These are phyloP conservation scores for Rubia occidens DNA, from an alignment of 305 asterid species.

Conservation along the genomic window DNA sequence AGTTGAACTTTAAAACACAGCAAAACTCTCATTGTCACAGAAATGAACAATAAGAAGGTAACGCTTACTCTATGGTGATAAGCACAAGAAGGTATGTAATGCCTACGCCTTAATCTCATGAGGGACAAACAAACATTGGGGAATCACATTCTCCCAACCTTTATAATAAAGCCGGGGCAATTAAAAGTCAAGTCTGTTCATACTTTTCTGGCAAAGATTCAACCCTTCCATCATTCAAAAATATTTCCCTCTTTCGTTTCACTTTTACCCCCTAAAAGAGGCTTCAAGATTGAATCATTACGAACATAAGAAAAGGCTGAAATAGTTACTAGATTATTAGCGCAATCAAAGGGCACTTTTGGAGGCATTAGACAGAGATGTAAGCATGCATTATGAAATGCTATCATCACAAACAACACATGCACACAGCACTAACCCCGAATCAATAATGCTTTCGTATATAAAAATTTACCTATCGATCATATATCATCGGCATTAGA, in stretches of 20 bases:
- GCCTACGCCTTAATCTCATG: conserved; percentile 70
- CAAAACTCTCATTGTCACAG: not conserved
- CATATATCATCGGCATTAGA: conserved; percentile 15
- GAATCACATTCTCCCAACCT: conserved; percentile 27
- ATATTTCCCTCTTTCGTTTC: conserved; percentile 12
- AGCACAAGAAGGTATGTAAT: conserved; percentile 71
- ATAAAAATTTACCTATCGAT: conserved; percentile 19
- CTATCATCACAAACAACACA: conserved; percentile 24
- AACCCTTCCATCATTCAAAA: conserved; percentile 51
- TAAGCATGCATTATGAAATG: conserved; percentile 9
- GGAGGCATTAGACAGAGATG: conserved; percentile 21
- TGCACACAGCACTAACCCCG: not conserved
- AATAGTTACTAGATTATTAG: conserved; percentile 31
- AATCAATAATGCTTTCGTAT: not conserved
- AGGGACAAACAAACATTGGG: conserved; percentile 24
- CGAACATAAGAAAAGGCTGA: conserved; percentile 21
- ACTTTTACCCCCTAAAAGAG: conserved; percentile 7
- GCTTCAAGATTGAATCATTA: conserved; percentile 13
- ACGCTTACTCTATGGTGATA: conserved; percentile 57
- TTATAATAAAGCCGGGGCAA: conserved; percentile 19
- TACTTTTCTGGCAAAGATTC: conserved; percentile 46
- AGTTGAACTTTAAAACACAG: not conserved
- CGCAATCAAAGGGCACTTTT: conserved; percentile 71
- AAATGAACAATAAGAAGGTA: conserved; percentile 3
- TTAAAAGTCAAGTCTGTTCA: conserved; percentile 27